Base-by-base conservation (phyloP, 2,329 filamentous ascomycete genomes). In the Penicillium hesseltinei region DNA sequence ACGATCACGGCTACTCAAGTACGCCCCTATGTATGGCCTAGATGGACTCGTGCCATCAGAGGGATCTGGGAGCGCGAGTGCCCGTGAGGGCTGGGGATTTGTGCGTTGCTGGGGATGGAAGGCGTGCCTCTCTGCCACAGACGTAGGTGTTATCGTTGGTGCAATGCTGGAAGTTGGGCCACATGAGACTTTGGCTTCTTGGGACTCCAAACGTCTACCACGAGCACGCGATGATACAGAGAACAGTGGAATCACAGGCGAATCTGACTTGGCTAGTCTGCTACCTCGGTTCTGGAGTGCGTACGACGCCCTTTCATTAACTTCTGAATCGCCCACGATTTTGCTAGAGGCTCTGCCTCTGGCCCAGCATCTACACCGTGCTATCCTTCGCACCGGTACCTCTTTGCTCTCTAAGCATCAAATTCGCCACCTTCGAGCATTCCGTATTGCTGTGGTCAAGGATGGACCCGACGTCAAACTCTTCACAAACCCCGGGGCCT, bases 21-120 rank as follows among this genome's bases (percentile, higher is more conserved):
- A 96, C 71, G 92, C 92, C 0, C 91, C 91, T 1, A 82, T 96
- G 59, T 99, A 97, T 74, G 94, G 95, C 29, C 83, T 99, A 1
- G 92, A 97, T 63, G 94, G 93, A 51, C 86, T 99, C 69, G 92
- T 99, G 0, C 93, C 93, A 1, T 85, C 88, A 5, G 84, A 88
- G 11, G 87, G 89, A 58, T 87, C 88, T 5, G 88, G 89, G 5
- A 84, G 84, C 65, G 86, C 88, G 62, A 84, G 86, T 51, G 87
- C 82, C 19, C 93, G 93, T 70, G 92, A 96, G 72, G 92, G 92
- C 11, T 97, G 93, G 93, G 93, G 94, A 0, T 99, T 97, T 70
- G 93, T 97, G 19, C 85, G 92, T 57, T 96, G 91, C 71, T 99
- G 94, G 94, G 94, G 94, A 11, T 99, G 92, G 92, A 89, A 92